A percentile compares a stretch with the other conserved stretches of the same genome.
Evolutionary conservation across 176 grass and related monocot genomes (phyloP).

Genomic region (Thinopyrum elongatum): DNA sequence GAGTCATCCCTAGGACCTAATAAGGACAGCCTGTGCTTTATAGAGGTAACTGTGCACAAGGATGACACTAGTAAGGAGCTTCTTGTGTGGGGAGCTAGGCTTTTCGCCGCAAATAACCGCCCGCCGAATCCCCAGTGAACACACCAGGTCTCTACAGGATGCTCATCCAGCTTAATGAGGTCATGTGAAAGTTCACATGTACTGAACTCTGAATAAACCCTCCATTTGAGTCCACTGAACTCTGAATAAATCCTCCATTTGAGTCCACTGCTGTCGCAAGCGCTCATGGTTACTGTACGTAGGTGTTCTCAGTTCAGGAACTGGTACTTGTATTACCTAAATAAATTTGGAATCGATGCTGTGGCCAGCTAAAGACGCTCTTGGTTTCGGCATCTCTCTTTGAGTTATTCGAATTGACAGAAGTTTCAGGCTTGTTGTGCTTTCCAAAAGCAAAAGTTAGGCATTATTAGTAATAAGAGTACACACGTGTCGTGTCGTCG

Average conservation of each 20-base stretch:
- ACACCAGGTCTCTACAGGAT: neutral
- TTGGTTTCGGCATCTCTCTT: neutral
- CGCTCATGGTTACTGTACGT: neutral
- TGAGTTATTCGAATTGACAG: neutral
- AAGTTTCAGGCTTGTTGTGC: neutral
- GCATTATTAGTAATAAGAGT: too few species aligned
- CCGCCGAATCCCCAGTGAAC: constrained; percentile 51
- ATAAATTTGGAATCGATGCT: constrained; percentile 27
- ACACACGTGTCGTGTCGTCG: too few species aligned
- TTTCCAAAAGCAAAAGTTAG: neutral
- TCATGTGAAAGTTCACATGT: neutral
- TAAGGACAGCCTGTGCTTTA: constrained; percentile 52
- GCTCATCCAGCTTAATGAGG: neutral
- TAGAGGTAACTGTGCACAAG: constrained; percentile 57
- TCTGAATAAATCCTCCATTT: constrained; percentile 14
- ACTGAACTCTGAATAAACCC: constrained; percentile 17
- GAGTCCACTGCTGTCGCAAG: neutral
- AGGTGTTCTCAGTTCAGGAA: constrained; percentile 11
- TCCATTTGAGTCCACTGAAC: neutral
- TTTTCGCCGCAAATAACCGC: constrained; percentile 46
- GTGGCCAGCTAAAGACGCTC: neutral
- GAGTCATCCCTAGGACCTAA: constrained; percentile 33
- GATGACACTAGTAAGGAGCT: constrained; percentile 64
- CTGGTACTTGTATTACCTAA: neutral
- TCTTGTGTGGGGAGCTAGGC: constrained; percentile 57